Conservation (phyloP, 768 basidiomycete genomes). For the Sporobolomyces roseus region DNA sequence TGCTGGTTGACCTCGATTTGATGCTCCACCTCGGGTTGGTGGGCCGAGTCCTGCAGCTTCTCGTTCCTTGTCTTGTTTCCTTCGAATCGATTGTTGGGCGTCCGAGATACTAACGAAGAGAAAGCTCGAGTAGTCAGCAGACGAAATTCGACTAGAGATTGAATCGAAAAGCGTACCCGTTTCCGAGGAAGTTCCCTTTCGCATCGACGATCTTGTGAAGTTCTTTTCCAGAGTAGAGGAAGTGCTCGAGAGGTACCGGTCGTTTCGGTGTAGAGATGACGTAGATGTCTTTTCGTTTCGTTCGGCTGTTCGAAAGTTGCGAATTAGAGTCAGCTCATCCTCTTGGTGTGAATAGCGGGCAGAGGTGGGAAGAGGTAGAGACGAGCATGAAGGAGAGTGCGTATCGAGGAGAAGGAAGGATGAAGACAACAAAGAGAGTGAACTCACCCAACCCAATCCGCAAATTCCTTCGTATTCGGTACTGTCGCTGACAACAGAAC, state of each 20-base stretch:
- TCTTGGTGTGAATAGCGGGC: too few relatives aligned
- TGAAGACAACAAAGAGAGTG: too few relatives aligned
- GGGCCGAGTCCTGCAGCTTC: slow-evolving; percentile 89
- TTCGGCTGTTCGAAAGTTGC: slow-evolving; percentile 61
- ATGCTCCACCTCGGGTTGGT: slow-evolving; percentile 51
- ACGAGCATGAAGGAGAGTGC: not conserved
- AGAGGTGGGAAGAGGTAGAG: not conserved
- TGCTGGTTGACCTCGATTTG: slow-evolving; percentile 54
- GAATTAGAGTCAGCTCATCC: not conserved
- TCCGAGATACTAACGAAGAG: slow-evolving; percentile 67
- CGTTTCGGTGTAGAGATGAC: slow-evolving; percentile 95
- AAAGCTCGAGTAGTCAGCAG: slow-evolving; percentile 20
- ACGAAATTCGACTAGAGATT: not conserved
- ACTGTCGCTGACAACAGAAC: slow-evolving; percentile 96
- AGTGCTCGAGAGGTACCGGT: slow-evolving; percentile 95
- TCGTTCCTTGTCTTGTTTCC: slow-evolving; percentile 97
- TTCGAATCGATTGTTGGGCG: slow-evolving; percentile 76
- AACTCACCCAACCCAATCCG: slow-evolving; percentile 97
- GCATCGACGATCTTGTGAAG: slow-evolving; percentile 88
- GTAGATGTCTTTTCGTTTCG: slow-evolving; percentile 98
- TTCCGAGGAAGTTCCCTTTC: slow-evolving; percentile 63
- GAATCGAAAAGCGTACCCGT: slow-evolving; percentile 58
- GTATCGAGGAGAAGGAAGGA: too few relatives aligned
- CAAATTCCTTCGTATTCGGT: slow-evolving; percentile 95
- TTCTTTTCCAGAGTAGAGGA: slow-evolving; percentile 88